Evolutionary conservation across 164 flowering plant species (phyloP), one percentile per base, ranked within the genome.

Genomic region (Vitis rupestris): DNA sequence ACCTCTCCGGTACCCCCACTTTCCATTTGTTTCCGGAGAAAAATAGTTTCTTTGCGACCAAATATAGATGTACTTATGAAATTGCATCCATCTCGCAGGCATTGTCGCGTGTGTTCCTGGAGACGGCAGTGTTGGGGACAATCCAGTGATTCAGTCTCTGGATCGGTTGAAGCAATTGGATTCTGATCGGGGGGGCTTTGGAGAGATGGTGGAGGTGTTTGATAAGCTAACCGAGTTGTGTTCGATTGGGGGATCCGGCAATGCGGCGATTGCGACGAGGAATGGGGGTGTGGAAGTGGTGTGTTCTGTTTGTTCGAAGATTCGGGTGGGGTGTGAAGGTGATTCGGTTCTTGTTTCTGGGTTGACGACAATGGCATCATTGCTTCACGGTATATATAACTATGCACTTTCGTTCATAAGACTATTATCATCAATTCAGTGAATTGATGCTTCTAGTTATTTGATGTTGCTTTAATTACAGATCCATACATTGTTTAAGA

Each of bases 241-340:
- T 76, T 53, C 77, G 13, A 61, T 47, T 51, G 81, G 81, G 73
- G 88, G 75, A 62, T 87, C 90, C 3, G 88, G 75, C 30, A 89
- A 88, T 80, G 86, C 81, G 8, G 84, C 95, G 0, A 82, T 91
- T 49, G 97, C 88, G 0, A 68, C 84, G 4, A 89, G 76, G 69
- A 90, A 93, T 76, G 95, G 97, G 13, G 98, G 85, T 13, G 78
- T 96, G 55, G 97, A 91, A 67, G 78, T 87, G 79, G 68, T 88
- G 61, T 78, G 85, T 59, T 85, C 85, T 4, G 57, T 90, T n/a
- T 91, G 89, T 75, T 72, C 83, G 9, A 86, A 79, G 72, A 62
- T 91, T 77, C 73, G 54, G 12, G 58, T 17, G 63, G 83, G 60
- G 27, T 48, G 49, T 23, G 76, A 69, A 14, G 63, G 49, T 2